Evolutionary conservation across 2,329 filamentous ascomycete species (phyloP), one percentile per base, ranked within the genome.

Genomic region (Trichophyton schoenleinii): DNA sequence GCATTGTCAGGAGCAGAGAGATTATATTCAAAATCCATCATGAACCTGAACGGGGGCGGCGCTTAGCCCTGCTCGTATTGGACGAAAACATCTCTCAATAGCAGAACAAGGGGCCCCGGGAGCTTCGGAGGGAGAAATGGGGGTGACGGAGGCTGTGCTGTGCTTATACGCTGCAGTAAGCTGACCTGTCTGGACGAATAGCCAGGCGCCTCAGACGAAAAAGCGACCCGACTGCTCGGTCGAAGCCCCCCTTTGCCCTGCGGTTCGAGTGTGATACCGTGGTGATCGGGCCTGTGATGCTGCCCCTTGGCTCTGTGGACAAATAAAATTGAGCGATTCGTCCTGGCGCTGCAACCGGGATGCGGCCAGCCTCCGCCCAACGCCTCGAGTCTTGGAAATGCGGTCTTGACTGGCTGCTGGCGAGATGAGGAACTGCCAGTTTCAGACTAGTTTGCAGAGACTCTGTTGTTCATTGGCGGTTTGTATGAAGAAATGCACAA

Each of bases 81-180:
- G 49, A 53, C 49, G 49, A 53, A 53, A 53, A 34, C 49, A 31
- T 53, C 49, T 31, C 49, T 53, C 49, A 53, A 53, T 53, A 53
- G 49, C 22, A 48, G 49, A 53, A 31, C 49, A 53, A 31, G 49
- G 49, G 22, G 13, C 49, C 49, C 49, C 49, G 18, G 49, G 49
- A 53, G 49, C 22, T 18, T 31, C 49, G 49, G 49, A 9, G 13
- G 13, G 49, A 15, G 8, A 53, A 31, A 31, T 20, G 49, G 22
- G 49, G 22, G 49, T 53, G 49, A 53, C 11, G 28, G 49, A 53
- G 49, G 25, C 49, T 53, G 48, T 53, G 49, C 49, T 15, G 22
- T 34, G 49, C 49, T 53, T 28, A 53, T 31, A 25, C 49, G 9
- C 49, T n/a, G 22, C 49, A 53, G 22, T 4, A 31, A 53, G 13